These are phyloP conservation scores for Vitis vinifera DNA, from an alignment of 164 flowering plant species.

Conservation along the genomic window ASM3070453v1 NC_081808.1:6560501-6561000, in stretches of 20 bases:
- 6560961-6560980: background rate
- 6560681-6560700: slow-evolving; percentile 67
- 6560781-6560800: slow-evolving; percentile 9
- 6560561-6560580: no score
- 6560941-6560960: background rate
- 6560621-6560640: no score
- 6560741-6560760: slow-evolving; percentile 69
- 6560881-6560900: slow-evolving; percentile 79
- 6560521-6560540: no score
- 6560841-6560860: slow-evolving; percentile 68
- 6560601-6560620: no score
- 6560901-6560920: background rate
- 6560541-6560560: no score
- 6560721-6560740: slow-evolving; percentile 68
- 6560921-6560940: background rate
- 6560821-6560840: no score
- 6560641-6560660: slow-evolving; percentile 16
- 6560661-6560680: slow-evolving; percentile 65
- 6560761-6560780: slow-evolving; percentile 87
- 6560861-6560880: slow-evolving; percentile 81
- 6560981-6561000: slow-evolving; percentile 82
- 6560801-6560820: no score
- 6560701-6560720: slow-evolving; percentile 61
- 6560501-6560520: no score
- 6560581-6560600: no score